Percentiles rank a stretch among this genome's conserved stretches.
phyloP scores from a whole-genome alignment of 345 rosid species.

The Murraya koenigii region DNA sequence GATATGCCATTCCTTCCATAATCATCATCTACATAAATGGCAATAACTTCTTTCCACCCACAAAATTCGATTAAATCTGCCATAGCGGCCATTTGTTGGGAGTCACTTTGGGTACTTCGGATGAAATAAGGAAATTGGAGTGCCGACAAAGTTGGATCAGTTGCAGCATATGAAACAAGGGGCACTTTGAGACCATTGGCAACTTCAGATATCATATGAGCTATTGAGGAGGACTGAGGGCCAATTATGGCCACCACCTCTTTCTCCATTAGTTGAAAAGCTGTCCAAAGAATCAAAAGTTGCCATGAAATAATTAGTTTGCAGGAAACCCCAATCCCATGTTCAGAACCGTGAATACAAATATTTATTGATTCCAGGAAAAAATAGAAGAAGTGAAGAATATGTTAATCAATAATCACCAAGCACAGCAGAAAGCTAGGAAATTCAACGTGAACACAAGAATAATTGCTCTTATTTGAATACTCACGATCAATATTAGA shows the following conservation, averaged over 20 bases:
- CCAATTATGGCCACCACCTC: slow-evolving; percentile 75
- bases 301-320: neutral
- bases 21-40: slow-evolving; percentile 69
- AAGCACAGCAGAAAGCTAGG: neutral
- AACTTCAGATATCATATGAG: slow-evolving; percentile 62
- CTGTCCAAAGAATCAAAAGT: slow-evolving; percentile 36
- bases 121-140: slow-evolving; percentile 74
- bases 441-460: neutral
- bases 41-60: slow-evolving; percentile 79
- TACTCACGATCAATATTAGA: neutral
- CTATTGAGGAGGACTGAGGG: slow-evolving; percentile 73
- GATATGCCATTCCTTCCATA: slow-evolving; percentile 77
- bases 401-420: neutral
- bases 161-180: slow-evolving; percentile 77
- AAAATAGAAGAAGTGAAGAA: neutral
- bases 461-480: neutral
- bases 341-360: neutral
- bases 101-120: slow-evolving; percentile 71
- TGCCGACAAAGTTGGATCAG: slow-evolving; percentile 89
- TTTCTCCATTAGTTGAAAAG: slow-evolving; percentile 58
- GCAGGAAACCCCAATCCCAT: neutral
- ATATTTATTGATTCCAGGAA: neutral
- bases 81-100: slow-evolving; percentile 75
- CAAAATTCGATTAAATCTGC: slow-evolving; percentile 57
- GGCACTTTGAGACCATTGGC: slow-evolving; percentile 73